Base-by-base conservation (phyloP, 2,329 filamentous ascomycete species). In the Calonectria montana region DNA sequence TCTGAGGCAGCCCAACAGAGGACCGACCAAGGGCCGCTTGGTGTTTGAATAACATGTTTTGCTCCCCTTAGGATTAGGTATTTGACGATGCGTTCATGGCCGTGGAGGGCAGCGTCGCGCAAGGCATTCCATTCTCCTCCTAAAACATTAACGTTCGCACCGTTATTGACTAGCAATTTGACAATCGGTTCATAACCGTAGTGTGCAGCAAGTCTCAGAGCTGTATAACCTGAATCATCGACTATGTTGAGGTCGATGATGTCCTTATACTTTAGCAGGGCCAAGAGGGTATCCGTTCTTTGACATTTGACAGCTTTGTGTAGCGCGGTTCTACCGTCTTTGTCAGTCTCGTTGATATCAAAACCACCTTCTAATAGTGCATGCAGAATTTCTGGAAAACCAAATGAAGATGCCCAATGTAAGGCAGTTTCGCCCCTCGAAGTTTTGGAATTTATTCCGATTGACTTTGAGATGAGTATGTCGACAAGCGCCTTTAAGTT, bases 311-410 rank as follows among this genome's bases (percentile, higher is more conserved):
- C 63, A 23, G 47, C 47, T 29, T 37, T 41, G 47, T 66, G 63
- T 35, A 66, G 55, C 12, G 47, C 63, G 21, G 47, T 66, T 29
- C 37, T 4, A 5, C 63, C 63, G n/a, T 41, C 23, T 13, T 55
- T 66, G 21, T 66, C 63, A 18, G 18, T 43, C 6, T 35, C 63
- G 16, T 66, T 66, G 21, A 66, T 55, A 39, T 66, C 47, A 12
- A 47, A 47, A 1, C 63, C 63, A 10, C 35, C 35, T 4, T 43
- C 18, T 29, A 57, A 29, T 4, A 53, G 12, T 31, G 29, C 35
- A 5, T 62, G 18, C 12, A 62, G 25, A 62, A 62, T 45, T 27
- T 62, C n/a, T 2, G 15, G 10, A 10, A 18, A 25, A 15, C 23
- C 39, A 25, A 27, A 45, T 5, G 15, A 18, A n/a, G 39, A 29